Evolutionary conservation across 345 rosid species (phyloP).

Genomic region (Lepidium africanum): DNA sequence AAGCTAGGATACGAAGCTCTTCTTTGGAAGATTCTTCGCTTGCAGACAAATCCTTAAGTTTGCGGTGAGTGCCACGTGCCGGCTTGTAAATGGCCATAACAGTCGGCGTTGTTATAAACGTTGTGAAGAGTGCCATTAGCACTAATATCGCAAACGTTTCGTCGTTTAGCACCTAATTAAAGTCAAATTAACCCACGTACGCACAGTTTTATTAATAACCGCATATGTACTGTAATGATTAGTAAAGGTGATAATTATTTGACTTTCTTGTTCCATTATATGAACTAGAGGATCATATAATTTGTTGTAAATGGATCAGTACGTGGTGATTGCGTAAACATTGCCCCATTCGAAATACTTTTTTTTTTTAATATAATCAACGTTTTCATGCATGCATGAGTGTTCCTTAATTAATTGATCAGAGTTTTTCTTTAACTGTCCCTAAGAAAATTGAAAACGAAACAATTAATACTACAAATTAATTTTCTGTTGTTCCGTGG

Average conservation of each 20-base stretch:
- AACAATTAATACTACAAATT: background rate
- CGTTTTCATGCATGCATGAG: background rate
- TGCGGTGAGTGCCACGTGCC: slow-evolving; percentile 46
- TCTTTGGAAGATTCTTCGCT: slow-evolving; percentile 30
- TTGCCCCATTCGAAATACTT: background rate
- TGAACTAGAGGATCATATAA: background rate
- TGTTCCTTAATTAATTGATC: background rate
- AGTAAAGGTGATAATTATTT: background rate
- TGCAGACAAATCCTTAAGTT: slow-evolving; percentile 38
- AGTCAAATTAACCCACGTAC: background rate
- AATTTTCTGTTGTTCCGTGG: background rate
- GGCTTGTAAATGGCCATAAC: slow-evolving; percentile 74
- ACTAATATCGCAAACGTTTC: slow-evolving; percentile 71
- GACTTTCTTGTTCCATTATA: background rate
- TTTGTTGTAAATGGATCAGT: background rate
- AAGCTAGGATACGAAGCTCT: slow-evolving; percentile 58
- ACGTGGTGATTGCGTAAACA: background rate
- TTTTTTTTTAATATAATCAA: too few relatives aligned
- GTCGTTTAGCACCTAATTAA: slow-evolving; percentile 65
- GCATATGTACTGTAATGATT: background rate
- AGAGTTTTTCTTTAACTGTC: background rate
- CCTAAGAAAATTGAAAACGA: background rate
- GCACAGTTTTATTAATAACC: background rate
- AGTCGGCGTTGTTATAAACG: slow-evolving; percentile 72
- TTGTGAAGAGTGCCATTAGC: slow-evolving; percentile 81